Base-by-base conservation (phyloP, 78 protist species). In the Polysphondylium violaceum region DNA sequence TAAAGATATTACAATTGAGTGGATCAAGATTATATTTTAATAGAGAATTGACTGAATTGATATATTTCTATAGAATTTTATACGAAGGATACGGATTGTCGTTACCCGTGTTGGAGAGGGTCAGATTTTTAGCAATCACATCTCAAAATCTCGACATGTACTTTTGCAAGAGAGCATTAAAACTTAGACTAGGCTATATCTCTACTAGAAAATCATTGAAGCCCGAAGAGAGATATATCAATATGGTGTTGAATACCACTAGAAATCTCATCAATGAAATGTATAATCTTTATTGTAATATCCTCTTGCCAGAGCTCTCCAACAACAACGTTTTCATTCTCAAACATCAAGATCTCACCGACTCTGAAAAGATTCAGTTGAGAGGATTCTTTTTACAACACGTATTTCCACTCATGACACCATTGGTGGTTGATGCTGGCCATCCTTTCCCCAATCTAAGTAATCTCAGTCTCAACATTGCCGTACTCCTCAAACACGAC, bases 381-480 rank as follows among this genome's bases (percentile, higher is more conserved):
- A 47, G 92, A 21, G 92, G 47, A 25, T 73, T 86, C 83, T 86
- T 86, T 53, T 63, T 86, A 51, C 85, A 86, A 73, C 87, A 86
- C 50, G 92, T 86, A 33, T 73, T 74, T 43, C 92, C 92, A 59
- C 51, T 86, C 35, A 73, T 86, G 87, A 86, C 92, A 61, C 92
- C 92, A 43, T 43, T 74, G 81, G 89, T 74, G 0, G 92, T 86
- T 1, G 92, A 86, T 74, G 92, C 92, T 27, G 87, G 92, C 9
- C 92, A 86, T 51, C 92, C 92, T 36, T 86, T 86, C 74, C 92
- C 92, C 4, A 86, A 86, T 74, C 59, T 86, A 11, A 61, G 83
- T 51, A 86, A 86, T 64, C 69, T 86, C 0, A 38, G 58, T 35
- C 63, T 86, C 27, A 86, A 86, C 23, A 50, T 86, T 29, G 92